Conservation (phyloP, 139 green algal genomes). For the Chlorella sp. region DNA sequence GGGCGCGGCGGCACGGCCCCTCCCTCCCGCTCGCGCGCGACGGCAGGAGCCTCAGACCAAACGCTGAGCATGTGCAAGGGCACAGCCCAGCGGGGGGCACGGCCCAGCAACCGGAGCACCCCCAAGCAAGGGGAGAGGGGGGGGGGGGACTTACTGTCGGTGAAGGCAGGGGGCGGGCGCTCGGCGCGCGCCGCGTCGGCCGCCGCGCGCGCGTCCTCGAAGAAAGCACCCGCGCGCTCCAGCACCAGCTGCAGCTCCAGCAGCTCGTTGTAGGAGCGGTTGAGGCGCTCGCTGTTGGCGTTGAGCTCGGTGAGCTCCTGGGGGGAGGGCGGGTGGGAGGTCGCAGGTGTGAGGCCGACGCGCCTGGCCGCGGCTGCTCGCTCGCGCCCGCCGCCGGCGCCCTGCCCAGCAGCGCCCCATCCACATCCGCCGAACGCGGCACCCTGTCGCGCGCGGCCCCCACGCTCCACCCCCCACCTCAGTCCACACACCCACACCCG, state of each 20-base stretch:
- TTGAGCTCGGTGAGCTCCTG: slow-evolving; percentile 92
- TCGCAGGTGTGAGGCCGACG: too few relatives aligned
- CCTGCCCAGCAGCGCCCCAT: too few relatives aligned
- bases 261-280: slow-evolving; percentile 82
- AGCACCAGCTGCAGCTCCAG: slow-evolving; percentile 95
- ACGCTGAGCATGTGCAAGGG: too few relatives aligned
- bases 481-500: too few relatives aligned
- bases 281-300: slow-evolving; percentile 88
- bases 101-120: not conserved
- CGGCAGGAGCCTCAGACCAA: not conserved
- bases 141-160: slow-evolving; percentile 12
- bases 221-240: slow-evolving; percentile 91
- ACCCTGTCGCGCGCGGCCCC: too few relatives aligned
- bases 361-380: too few relatives aligned
- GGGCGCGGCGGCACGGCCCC: not conserved
- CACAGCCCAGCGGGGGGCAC: not conserved
- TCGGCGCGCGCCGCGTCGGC: slow-evolving; percentile 23
- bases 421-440: too few relatives aligned
- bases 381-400: too few relatives aligned
- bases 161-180: slow-evolving; percentile 5
- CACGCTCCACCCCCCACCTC: too few relatives aligned
- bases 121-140: not conserved
- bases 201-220: slow-evolving; percentile 69
- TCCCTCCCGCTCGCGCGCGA: too few relatives aligned
- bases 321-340: too few relatives aligned